These are phyloP conservation scores for Rauvolfia tetraphylla DNA, from an alignment of 257 asterid species.

Conservation along the genomic window DNA sequence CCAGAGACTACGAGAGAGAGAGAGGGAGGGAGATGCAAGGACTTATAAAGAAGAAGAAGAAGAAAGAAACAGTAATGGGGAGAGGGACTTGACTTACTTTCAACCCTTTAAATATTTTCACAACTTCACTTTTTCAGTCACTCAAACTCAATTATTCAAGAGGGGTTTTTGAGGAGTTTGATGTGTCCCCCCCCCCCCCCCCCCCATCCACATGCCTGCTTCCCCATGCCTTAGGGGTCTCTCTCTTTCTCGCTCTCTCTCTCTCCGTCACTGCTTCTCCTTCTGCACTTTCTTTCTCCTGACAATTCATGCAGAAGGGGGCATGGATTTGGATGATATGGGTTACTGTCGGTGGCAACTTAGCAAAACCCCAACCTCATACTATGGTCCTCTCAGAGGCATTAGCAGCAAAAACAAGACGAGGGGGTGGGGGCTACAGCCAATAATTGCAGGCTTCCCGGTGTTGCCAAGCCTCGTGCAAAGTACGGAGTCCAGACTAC, in stretches of 20 bases:
- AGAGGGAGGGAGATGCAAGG: background rate
- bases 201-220: slow-evolving; percentile 57
- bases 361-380: slow-evolving; percentile 39
- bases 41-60: background rate
- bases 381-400: background rate
- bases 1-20: background rate
- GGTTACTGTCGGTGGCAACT: slow-evolving; percentile 44
- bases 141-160: slow-evolving; percentile 17
- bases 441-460: no score
- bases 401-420: background rate
- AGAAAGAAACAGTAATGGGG: no score
- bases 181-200: slow-evolving; percentile 61
- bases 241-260: slow-evolving; percentile 18
- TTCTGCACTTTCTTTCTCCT: background rate
- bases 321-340: slow-evolving; percentile 10
- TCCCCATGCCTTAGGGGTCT: slow-evolving; percentile 45
- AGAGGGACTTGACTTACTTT: background rate
- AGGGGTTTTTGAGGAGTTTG: slow-evolving; percentile 19
- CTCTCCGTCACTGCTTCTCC: no score
- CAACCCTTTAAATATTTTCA: background rate
- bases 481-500: background rate
- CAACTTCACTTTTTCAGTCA: slow-evolving; percentile 4
- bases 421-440: no score
- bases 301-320: slow-evolving; percentile 28
- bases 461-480: no score